These are phyloP conservation scores for Leccinum huronense DNA, from an alignment of 1,284 basidiomycete species.

Conservation along the genomic window DNA sequence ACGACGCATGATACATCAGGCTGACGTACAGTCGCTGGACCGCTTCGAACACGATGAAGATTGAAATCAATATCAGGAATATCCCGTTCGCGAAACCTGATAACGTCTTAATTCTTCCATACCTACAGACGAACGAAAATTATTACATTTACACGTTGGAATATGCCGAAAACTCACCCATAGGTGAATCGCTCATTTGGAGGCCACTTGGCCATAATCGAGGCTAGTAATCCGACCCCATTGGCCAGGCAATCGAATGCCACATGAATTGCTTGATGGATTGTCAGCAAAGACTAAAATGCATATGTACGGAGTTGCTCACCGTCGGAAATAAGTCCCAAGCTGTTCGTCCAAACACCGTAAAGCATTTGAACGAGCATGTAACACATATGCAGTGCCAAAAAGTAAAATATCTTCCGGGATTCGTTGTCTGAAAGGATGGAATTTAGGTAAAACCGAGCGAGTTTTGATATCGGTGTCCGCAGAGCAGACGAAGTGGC, in stretches of 20 bases:
- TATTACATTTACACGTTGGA: neutral
- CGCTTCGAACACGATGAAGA: slow-evolving; percentile 98
- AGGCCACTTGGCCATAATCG: slow-evolving; percentile 97
- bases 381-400: slow-evolving; percentile 91
- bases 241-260: slow-evolving; percentile 99
- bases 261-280: slow-evolving; percentile 92
- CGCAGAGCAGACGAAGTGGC: slow-evolving; percentile 46
- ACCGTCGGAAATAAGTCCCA: slow-evolving; percentile 98
- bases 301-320: slow-evolving; percentile 28
- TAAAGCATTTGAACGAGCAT: slow-evolving; percentile 97
- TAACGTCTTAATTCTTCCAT: slow-evolving; percentile 97
- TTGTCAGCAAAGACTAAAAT: slow-evolving; percentile 5
- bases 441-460: slow-evolving; percentile 78
- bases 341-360: slow-evolving; percentile 96
- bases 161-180: slow-evolving; percentile 53
- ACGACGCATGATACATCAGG: slow-evolving; percentile 29
- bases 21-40: slow-evolving; percentile 84
- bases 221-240: slow-evolving; percentile 92
- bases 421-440: slow-evolving; percentile 91
- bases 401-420: slow-evolving; percentile 95
- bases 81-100: slow-evolving; percentile 99
- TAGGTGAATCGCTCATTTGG: slow-evolving; percentile 95
- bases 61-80: slow-evolving; percentile 93
- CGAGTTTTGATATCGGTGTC: slow-evolving; percentile 56
- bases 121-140: slow-evolving; percentile 48